phyloP scores from a whole-genome alignment of 169 alveolate genomes.

The Plasmodium vinckei region DNA sequence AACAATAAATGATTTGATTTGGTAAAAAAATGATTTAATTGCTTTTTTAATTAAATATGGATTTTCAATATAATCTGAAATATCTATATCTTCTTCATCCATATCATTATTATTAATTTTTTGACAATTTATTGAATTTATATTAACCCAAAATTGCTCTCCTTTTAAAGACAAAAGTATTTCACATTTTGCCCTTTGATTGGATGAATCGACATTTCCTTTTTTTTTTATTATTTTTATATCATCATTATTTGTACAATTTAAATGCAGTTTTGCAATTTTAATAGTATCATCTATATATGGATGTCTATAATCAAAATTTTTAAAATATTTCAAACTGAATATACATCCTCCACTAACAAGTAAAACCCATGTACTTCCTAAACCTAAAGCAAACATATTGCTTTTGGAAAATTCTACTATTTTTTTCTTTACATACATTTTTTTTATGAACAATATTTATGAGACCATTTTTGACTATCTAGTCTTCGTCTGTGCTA shows the following conservation, averaged over 20 bases:
- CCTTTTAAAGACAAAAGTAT: slow-evolving; percentile 12
- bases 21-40: slow-evolving; percentile 29
- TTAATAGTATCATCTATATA: slow-evolving; percentile 38
- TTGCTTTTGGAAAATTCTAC: slow-evolving; percentile 33
- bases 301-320: slow-evolving; percentile 38
- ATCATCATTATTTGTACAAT: slow-evolving; percentile 20
- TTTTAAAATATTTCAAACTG: slow-evolving; percentile 27
- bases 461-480: no score
- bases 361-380: slow-evolving; percentile 61
- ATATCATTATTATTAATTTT: slow-evolving; percentile 5
- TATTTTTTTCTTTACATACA: slow-evolving; percentile 26
- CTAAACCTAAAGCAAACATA: slow-evolving; percentile 48
- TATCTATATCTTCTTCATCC: slow-evolving; percentile 45
- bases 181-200: slow-evolving; percentile 66
- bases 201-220: slow-evolving; percentile 69
- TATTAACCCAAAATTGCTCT: slow-evolving; percentile 30
- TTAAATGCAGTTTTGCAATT: slow-evolving; percentile 29
- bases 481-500: no score
- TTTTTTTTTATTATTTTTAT: slow-evolving; percentile 38
- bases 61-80: slow-evolving; percentile 58
- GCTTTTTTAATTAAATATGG: slow-evolving; percentile 64
- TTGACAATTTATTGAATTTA: slow-evolving; percentile 27
- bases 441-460: slow-evolving; percentile 1
- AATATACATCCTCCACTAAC: slow-evolving; percentile 35
- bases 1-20: slow-evolving; percentile 23